Evolutionary conservation across 169 alveolate species (phyloP).

Genomic region (Plasmodium malariae): DNA sequence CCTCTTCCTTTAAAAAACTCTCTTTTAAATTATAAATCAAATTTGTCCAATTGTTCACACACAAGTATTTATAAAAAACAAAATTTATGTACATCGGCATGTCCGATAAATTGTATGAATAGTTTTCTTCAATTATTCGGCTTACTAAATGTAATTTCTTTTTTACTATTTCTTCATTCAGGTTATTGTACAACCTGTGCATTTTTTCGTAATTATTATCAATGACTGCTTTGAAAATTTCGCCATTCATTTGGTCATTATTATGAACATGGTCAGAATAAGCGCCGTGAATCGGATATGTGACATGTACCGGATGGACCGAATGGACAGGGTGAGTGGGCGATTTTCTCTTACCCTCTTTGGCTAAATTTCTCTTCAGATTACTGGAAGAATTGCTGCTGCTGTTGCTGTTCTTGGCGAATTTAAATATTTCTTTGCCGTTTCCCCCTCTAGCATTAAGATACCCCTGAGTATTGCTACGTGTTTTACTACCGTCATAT

Average conservation of each 20-base stretch:
- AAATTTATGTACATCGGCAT: constrained; percentile 52
- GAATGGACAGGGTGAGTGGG: no score
- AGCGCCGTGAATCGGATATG: no score
- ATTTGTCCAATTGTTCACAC: constrained; percentile 47
- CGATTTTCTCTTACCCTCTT: constrained; percentile 8
- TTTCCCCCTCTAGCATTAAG: no score
- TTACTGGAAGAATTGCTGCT: background rate
- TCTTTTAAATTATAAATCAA: constrained; percentile 38
- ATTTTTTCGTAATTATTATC: constrained; percentile 20
- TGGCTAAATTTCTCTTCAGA: background rate
- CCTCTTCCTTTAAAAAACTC: constrained; percentile 23
- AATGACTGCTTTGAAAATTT: constrained; percentile 13
- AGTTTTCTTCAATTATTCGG: constrained; percentile 42
- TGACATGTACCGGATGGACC: no score
- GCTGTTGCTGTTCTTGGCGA: background rate
- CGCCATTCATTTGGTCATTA: background rate
- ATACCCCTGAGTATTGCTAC: no score
- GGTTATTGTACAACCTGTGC: constrained; percentile 26
- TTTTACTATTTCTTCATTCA: constrained; percentile 56
- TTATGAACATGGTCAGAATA: background rate
- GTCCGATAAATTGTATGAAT: constrained; percentile 40
- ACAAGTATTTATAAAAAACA: constrained; percentile 38
- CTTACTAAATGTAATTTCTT: constrained; percentile 43
- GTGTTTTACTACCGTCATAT: no score
- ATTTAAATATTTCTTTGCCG: background rate